Base-by-base conservation (phyloP, 768 basidiomycete species). In the Flagelloscypha sp. region DNA sequence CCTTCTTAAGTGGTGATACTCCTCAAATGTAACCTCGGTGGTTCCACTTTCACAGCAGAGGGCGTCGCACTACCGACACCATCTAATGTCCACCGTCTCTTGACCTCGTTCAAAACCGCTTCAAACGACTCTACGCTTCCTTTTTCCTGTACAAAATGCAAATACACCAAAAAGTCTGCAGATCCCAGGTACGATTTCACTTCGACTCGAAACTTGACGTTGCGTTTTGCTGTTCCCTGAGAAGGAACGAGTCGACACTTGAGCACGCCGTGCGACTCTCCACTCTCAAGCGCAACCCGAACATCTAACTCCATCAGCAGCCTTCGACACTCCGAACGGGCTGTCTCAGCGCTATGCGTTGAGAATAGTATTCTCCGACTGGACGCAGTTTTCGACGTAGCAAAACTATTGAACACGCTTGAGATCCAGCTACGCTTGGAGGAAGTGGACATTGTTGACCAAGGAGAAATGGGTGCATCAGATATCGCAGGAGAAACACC, bases 111-210 rank as follows among this genome's bases (percentile, higher is more conserved):
- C 53, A 74, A 85, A 19, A 89, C 64, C 33, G 74, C 68, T 56
- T 79, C 84, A 63, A 95, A 88, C 19, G 73, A 79, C 16, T 86
- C 85, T 27, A 76, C 64, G 12, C 90, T 81, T 4, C 94, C 94
- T 55, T 80, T 90, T 63, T 95, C 92, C 45, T 86, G 80, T 10
- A 85, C 66, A 33, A 94, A 52, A 12, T 70, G 63, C 45, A 94
- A 56, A 24, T 66, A 64, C 9, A 82, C 74, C 41, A 67, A 61
- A 18, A 56, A 60, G 35, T 57, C 58, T 20, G 50, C 42, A n/a
- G n/a, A n/a, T n/a, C n/a, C n/a, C n/a, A n/a, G n/a, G n/a, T n/a
- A n/a, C n/a, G n/a, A n/a, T 22, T 72, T 64, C 46, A 92, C 64
- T 51, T 94, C 89, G 23, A 92, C 81, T 38, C 82, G 74, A 64